A percentile compares a stretch with the other conserved stretches of the same genome.
Evolutionary conservation across 2,329 filamentous ascomycete genomes (phyloP).

Genomic region (Taxawa tesnikishii): DNA sequence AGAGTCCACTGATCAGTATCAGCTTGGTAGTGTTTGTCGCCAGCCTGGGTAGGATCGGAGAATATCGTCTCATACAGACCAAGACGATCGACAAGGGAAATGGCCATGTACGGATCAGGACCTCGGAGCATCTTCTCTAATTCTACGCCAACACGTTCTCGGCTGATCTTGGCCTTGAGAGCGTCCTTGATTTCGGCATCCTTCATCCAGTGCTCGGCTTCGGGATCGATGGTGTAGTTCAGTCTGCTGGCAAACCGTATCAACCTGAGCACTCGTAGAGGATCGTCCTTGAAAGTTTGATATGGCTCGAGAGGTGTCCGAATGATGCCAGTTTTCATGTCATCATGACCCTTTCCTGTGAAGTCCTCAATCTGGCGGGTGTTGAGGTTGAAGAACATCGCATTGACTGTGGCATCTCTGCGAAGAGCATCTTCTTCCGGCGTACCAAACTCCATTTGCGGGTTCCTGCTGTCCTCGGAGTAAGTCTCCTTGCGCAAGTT

Average conservation of each 20-base stretch:
- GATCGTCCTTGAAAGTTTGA: conserved; percentile 91
- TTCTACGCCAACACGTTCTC: conserved; percentile 78
- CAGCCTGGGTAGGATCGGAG: conserved; percentile 45
- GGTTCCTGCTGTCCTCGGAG: conserved; percentile 76
- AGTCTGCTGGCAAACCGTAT: conserved; percentile 84
- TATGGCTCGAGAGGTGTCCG: conserved; percentile 77
- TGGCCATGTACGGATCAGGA: conserved; percentile 48
- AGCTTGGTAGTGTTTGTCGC: conserved; percentile 40
- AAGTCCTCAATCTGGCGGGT: conserved; percentile 73
- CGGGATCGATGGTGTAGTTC: conserved; percentile 61
- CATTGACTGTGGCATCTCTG: conserved; percentile 87
- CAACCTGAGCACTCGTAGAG: conserved; percentile 71
- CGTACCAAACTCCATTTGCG: conserved; percentile 86
- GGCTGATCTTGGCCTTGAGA: conserved; percentile 78
- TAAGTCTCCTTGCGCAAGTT: conserved; percentile 91
- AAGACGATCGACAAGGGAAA: conserved; percentile 55
- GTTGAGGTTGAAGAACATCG: conserved; percentile 89
- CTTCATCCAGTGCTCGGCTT: conserved; percentile 61
- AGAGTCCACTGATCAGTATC: conserved; percentile 48
- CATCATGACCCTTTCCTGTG: conserved; percentile 58
- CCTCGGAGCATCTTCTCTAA: conserved; percentile 84
- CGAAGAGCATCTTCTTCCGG: conserved; percentile 80
- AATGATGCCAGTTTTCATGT: conserved; percentile 62
- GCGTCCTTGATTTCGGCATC: conserved; percentile 66
- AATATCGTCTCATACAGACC: conserved; percentile 63